Percentiles rank a stretch among this genome's conserved stretches.
Conservation (phyloP, 202 grass and related monocot genomes). For the Cymbopogon flexuosus region DNA sequence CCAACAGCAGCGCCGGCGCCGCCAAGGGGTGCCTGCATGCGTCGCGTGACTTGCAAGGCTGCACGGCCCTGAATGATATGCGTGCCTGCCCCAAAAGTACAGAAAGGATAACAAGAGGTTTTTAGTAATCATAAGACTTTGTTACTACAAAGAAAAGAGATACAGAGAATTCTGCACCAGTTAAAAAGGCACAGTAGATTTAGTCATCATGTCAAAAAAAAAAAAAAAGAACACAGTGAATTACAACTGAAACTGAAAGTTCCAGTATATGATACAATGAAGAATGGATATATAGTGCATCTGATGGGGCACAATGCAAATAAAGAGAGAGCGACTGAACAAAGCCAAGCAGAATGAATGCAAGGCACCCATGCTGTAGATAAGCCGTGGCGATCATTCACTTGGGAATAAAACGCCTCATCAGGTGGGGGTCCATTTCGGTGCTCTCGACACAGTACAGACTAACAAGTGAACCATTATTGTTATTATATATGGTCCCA, state of each 20-base stretch:
- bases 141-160: neutral
- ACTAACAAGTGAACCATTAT: constrained; percentile 40
- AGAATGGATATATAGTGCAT: neutral
- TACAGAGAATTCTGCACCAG: neutral
- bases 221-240: neutral
- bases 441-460: constrained; percentile 35
- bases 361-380: constrained; percentile 34
- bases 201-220: neutral
- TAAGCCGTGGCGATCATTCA: constrained; percentile 40
- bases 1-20: neutral
- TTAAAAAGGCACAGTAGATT: neutral
- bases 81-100: neutral
- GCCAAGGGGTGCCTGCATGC: neutral
- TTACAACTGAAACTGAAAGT: neutral
- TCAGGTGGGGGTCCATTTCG: constrained; percentile 30
- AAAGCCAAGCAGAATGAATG: constrained; percentile 8
- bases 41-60: constrained; percentile 22
- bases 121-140: neutral
- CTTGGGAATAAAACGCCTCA: constrained; percentile 29
- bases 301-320: neutral
- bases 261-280: neutral
- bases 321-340: constrained; percentile 16
- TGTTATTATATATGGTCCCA: constrained; percentile 37
- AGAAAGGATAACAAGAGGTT: neutral
- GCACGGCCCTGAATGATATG: neutral